Conservation (phyloP, 768 basidiomycete species). For the Lentinula detonsa region DNA sequence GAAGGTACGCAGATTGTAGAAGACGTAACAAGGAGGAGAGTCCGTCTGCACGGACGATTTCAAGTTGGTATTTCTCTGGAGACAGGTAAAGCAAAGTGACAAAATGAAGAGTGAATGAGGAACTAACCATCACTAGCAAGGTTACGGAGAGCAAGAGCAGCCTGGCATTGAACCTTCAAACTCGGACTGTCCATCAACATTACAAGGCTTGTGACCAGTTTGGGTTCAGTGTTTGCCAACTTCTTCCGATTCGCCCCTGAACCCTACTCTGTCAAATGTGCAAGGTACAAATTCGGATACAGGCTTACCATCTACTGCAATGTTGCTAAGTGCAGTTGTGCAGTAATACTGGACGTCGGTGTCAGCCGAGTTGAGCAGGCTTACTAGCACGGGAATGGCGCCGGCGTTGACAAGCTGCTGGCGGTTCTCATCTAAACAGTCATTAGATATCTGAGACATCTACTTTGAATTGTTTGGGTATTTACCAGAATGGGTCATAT, state of each 20-base stretch:
- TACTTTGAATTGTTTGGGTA: constrained; percentile 4
- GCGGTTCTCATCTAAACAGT: constrained; percentile 81
- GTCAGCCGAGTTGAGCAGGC: constrained; percentile 89
- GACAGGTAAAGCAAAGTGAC: not conserved
- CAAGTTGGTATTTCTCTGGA: constrained; percentile 95
- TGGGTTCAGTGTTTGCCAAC: constrained; percentile 89
- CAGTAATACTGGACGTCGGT: constrained; percentile 99
- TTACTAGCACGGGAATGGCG: constrained; percentile 95
- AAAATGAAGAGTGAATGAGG: not conserved
- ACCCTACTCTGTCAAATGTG: not conserved
- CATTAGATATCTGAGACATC: not conserved
- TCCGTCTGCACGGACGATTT: constrained; percentile 95
- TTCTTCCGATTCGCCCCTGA: constrained; percentile 89
- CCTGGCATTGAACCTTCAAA: constrained; percentile 98
- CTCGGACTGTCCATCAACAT: constrained; percentile 96
- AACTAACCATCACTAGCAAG: constrained; percentile 89
- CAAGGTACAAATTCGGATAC: not conserved
- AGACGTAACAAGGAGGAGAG: constrained; percentile 88
- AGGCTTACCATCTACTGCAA: constrained; percentile 84
- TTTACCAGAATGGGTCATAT: constrained; percentile 98
- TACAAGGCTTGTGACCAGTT: constrained; percentile 89
- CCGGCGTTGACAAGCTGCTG: constrained; percentile 98
- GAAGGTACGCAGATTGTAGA: constrained; percentile 93
- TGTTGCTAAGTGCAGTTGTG: constrained; percentile 96
- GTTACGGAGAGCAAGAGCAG: constrained; percentile 92